Conservation (phyloP, 345 rosid genomes). For the Eucalyptus cloeziana region DNA sequence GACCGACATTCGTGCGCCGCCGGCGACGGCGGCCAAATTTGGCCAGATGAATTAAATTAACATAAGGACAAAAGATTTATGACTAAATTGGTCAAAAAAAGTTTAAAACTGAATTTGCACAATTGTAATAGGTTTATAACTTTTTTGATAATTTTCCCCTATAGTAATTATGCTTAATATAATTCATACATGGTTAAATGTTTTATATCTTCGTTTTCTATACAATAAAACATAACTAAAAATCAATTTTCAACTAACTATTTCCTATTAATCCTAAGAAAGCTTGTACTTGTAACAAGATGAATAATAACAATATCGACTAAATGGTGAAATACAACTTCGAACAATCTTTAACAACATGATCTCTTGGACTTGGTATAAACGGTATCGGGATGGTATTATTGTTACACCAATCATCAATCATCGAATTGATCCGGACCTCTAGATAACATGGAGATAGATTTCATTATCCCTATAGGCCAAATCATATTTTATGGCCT, state of each 20-base stretch:
- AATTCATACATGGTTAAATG: neutral
- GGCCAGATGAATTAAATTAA: too few relatives aligned
- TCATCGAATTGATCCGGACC: neutral
- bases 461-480: neutral
- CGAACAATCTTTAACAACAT: neutral
- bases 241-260: neutral
- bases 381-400: neutral
- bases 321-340: neutral
- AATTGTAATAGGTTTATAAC: too few relatives aligned
- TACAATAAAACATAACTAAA: neutral
- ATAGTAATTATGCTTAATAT: neutral
- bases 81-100: too few relatives aligned
- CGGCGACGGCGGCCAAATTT: too few relatives aligned
- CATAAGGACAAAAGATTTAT: too few relatives aligned
- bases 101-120: too few relatives aligned
- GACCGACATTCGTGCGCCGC: accelerated
- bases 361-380: neutral
- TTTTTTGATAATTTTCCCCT: neutral
- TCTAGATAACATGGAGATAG: neutral
- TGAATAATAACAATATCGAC: neutral
- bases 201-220: neutral
- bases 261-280: neutral
- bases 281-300: neutral
- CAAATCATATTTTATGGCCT: neutral
- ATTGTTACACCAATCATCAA: neutral